Conservation (phyloP, 805 yeast species). For the Danielia reshetovae region DNA sequence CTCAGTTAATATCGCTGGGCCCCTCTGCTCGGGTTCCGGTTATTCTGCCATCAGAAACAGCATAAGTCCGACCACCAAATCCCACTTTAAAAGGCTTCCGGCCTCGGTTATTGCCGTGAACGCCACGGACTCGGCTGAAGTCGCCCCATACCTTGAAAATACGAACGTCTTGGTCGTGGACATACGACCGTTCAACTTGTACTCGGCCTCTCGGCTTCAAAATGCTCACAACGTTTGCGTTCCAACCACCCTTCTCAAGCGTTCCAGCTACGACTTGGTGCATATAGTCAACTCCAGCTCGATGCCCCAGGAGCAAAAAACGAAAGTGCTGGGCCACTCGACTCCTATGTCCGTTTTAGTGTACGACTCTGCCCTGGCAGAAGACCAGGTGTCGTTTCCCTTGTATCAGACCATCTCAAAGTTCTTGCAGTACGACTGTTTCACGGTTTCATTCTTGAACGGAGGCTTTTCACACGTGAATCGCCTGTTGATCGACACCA, state of each 20-base stretch:
- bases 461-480: conserved; percentile 24
- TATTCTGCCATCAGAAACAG: no score
- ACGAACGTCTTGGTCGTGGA: conserved; percentile 25
- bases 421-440: conserved; percentile 21
- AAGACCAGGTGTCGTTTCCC: conserved; percentile 19
- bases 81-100: conserved; percentile 12
- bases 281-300: conserved; percentile 31
- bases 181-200: conserved; percentile 37
- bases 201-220: conserved; percentile 25
- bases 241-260: conserved; percentile 42
- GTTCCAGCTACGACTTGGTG: conserved; percentile 30
- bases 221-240: conserved; percentile 37
- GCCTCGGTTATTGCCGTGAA: conserved; percentile 9
- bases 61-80: conserved; percentile 18
- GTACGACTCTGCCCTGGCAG: conserved; percentile 30
- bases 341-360: conserved; percentile 22
- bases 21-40: no score
- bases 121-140: conserved; percentile 6
- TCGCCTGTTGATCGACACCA: conserved; percentile 6
- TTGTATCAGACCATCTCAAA: conserved; percentile 33
- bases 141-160: conserved; percentile 2
- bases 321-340: conserved; percentile 14
- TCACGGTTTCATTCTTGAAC: conserved; percentile 20
- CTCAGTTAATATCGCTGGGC: not conserved
- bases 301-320: conserved; percentile 19